Conservation (phyloP, 2,329 filamentous ascomycete genomes). For the Venturia carpophila region DNA sequence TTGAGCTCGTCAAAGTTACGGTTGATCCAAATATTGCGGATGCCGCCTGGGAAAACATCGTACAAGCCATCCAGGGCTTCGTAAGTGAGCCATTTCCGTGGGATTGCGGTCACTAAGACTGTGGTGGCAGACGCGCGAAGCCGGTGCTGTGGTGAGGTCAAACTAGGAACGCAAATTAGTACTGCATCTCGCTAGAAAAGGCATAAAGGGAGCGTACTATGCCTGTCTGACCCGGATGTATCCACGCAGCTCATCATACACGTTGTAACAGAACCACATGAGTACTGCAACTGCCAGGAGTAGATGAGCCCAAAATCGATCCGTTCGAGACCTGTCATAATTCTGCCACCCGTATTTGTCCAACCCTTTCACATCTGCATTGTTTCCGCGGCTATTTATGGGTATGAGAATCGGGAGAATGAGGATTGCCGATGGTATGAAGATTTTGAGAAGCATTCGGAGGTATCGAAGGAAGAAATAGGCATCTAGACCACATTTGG, state of each 20-base stretch:
- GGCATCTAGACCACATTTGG: constrained; percentile 90
- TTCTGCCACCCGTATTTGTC: constrained; percentile 87
- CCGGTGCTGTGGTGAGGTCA: constrained; percentile 91
- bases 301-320: constrained; percentile 77
- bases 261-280: constrained; percentile 76
- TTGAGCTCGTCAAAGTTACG: constrained; percentile 75
- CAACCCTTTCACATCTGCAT: constrained; percentile 40
- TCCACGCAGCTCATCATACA: constrained; percentile 75
- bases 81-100: constrained; percentile 78
- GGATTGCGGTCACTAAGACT: constrained; percentile 85
- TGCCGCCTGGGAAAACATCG: constrained; percentile 91
- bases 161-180: constrained; percentile 21
- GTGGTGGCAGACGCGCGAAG: constrained; percentile 91
- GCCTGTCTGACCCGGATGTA: constrained; percentile 93
- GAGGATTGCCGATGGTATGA: constrained; percentile 69
- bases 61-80: constrained; percentile 77
- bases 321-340: constrained; percentile 55
- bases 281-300: constrained; percentile 71
- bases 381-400: constrained; percentile 62
- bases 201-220: constrained; percentile 40
- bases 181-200: constrained; percentile 2
- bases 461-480: constrained; percentile 96
- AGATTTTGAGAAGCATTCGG: constrained; percentile 80
- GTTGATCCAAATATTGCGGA: constrained; percentile 95
- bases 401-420: constrained; percentile 82